Evolutionary conservation across 2,329 filamentous ascomycete genomes (phyloP).

Genomic region (Ophidiomyces ophidiicola): DNA sequence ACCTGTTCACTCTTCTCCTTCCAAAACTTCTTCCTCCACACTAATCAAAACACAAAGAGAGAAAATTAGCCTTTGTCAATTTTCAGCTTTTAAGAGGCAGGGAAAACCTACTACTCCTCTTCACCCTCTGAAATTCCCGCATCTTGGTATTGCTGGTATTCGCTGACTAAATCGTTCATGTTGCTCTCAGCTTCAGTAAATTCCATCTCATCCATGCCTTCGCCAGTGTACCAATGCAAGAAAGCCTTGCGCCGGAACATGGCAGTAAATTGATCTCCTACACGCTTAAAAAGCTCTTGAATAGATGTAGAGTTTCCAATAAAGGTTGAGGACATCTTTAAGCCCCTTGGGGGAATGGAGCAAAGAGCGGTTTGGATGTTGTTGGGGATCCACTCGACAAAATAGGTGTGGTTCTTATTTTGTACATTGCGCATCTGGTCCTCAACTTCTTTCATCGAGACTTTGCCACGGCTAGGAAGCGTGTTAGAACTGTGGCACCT

Average conservation of each 20-base stretch:
- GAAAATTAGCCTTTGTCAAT: neutral
- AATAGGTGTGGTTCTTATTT: conserved; percentile 99
- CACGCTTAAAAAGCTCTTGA: conserved; percentile 99
- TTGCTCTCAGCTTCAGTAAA: conserved; percentile 99
- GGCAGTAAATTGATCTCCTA: conserved; percentile 98
- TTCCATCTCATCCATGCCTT: conserved; percentile 99
- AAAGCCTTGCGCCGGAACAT: conserved; percentile 99
- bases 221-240: conserved; percentile 99
- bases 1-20: conserved; percentile 56
- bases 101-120: conserved; percentile 40
- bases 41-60: conserved; percentile 17
- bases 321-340: conserved; percentile 99
- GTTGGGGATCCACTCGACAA: conserved; percentile 99
- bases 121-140: conserved; percentile 94
- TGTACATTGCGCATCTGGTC: conserved; percentile 99
- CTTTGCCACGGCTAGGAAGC: conserved; percentile 70
- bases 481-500: conserved; percentile 21
- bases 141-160: conserved; percentile 99
- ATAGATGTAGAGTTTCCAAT: conserved; percentile 99
- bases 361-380: conserved; percentile 99
- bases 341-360: conserved; percentile 92
- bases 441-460: conserved; percentile 99
- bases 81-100: neutral
- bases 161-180: conserved; percentile 99
- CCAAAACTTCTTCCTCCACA: conserved; percentile 66